Evolutionary conservation across 192 early-diverging fungal species (phyloP), one percentile per base, ranked within the genome.

Genomic region (Entomortierella beljakovae): DNA sequence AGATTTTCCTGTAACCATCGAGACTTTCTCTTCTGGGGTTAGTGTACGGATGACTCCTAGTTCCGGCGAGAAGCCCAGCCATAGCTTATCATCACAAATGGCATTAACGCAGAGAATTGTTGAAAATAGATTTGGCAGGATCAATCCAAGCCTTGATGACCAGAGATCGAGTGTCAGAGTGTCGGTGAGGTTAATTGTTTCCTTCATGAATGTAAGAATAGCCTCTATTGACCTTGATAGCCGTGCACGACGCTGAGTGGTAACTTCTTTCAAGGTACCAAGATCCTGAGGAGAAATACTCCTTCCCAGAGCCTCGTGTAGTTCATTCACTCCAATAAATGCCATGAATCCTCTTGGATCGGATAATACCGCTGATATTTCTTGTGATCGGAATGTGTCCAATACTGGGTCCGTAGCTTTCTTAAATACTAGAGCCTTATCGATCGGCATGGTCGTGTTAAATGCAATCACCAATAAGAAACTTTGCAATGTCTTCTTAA

Each of bases 381-480:
- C 62, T 20, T 35, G 10, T 3, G 61, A 59, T 8, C 64, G 55
- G 10, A 79, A 63, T 10, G 52, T 62, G 1, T 23, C 20, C 16
- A 51, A 29, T 3, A 79, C 68, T 15, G 75, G 75, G 20, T 26
- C 4, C 4, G 65, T 57, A n/a, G 62, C 33, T 35, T 79, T 79
- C 26, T 79, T 61, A 31, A 70, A 79, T 18, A 79, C 61, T 2
- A 38, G 5, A 0, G 1, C 35, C 29, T 46, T 59, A n/a, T 79
- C 62, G 9, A 59, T 22, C 6, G 54, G 56, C 49, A 58, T 53
- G 5, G 26, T 50, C 23, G 75, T 37, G 18, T 79, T 79, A 42
- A 79, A 65, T 49, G 61, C 75, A 9, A 79, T 54, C 10, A 70
- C 67, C 16, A 79, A 57, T 56, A 70, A 48, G 23, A 79, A 79